Base-by-base conservation (phyloP, 2,329 filamentous ascomycete species). In the Sporothrix humicola region DNA sequence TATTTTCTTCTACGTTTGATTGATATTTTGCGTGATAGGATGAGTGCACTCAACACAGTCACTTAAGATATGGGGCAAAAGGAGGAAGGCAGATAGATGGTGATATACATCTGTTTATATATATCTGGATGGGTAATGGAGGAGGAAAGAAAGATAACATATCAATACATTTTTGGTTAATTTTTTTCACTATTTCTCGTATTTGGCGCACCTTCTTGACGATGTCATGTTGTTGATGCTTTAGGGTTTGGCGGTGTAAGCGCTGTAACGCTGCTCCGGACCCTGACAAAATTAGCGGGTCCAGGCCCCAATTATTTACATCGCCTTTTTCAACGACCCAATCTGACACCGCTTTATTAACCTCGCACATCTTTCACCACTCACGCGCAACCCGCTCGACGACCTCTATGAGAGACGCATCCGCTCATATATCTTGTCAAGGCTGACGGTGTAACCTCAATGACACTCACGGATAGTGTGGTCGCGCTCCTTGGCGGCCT, bases 11-110 rank as follows among this genome's bases (percentile, higher is more conserved):
- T 37, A 6, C 31, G 31, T 37, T 9, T 44, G n/a, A 56, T 6
- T 20, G 3, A 66, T 12, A 66, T 48, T 15, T 13, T 48, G 42
- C 20, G 37, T 26, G 69, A 50, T 8, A 46, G 46, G 50, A 37
- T 1, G 58, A 61, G 26, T 3, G 63, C 2, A 46, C 31, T 37
- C 31, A 68, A 15, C 15, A 15, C 42, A 31, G 48, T 37, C 17
- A 20, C 17, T 23, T 6, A 15, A n/a, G n/a, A 44, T 10, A 61
- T n/a, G 65, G 42, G 37, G 69, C 37, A 61, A 61, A 71, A 71
- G 69, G 69, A 26, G 61, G 61, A 44, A 2, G 37, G n/a, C 8
- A 44, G 17, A 26, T 66, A 48, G 42, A 15, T 48, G 1, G 9
- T 3, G 42, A 9, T 20, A 66, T 48, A 3, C 17, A 44, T 48